Conservation (phyloP, 345 rosid species). For the Lepidium sativum region DNA sequence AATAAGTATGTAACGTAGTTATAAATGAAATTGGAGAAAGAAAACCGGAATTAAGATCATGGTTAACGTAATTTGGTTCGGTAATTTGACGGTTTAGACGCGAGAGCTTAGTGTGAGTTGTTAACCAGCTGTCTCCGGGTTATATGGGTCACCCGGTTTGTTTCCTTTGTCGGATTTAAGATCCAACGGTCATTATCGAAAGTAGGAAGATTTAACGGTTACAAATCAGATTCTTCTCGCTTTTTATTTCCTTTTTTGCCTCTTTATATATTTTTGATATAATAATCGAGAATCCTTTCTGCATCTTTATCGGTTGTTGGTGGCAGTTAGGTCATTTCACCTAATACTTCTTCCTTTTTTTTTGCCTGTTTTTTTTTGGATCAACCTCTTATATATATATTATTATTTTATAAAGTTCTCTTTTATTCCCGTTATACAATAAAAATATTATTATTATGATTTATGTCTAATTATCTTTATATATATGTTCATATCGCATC, state of each 20-base stretch:
- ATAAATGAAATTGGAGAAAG: background rate
- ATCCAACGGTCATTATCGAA: constrained; percentile 19
- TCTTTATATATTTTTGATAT: background rate
- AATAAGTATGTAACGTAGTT: background rate
- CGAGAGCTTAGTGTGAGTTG: background rate
- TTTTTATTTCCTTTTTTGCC: background rate
- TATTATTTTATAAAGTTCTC: constrained; percentile 1
- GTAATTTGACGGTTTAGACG: constrained; percentile 7
- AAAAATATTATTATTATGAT: background rate
- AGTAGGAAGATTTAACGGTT: constrained; percentile 8
- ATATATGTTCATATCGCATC: constrained; percentile 16
- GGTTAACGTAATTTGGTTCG: constrained; percentile 13
- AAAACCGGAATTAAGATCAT: background rate
- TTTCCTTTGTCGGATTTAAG: background rate
- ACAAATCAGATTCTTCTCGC: constrained; percentile 14
- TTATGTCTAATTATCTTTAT: constrained; percentile 1
- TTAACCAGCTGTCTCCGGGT: constrained; percentile 15
- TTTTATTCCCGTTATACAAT: constrained; percentile 12
- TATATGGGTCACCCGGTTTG: constrained; percentile 11
- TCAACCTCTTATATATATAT: too few species aligned
- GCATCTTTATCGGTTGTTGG: constrained; percentile 25
- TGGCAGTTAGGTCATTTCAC: constrained; percentile 49
- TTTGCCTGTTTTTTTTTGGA: background rate
- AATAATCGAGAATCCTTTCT: background rate
- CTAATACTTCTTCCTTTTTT: background rate